Evolutionary conservation across 768 basidiomycete genomes (phyloP).

Genomic region (Termitomyces titanicus): DNA sequence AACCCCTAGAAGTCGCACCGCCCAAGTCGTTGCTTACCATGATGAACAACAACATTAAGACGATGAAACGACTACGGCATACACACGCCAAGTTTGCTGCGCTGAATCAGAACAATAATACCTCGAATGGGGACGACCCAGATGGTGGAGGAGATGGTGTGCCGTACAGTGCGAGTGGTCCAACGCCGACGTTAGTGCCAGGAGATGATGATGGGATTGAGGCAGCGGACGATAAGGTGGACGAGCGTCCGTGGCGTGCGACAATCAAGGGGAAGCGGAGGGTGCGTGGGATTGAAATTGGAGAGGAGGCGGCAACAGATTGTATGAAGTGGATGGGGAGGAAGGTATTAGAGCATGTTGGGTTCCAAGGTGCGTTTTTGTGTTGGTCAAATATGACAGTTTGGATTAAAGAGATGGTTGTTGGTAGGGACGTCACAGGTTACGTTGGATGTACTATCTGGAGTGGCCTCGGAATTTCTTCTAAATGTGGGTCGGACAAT

Average conservation of each 20-base stretch:
- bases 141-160: constrained; percentile 36
- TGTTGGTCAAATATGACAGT: not conserved
- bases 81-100: constrained; percentile 71
- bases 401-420: not conserved
- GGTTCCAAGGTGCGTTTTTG: constrained; percentile 76
- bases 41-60: constrained; percentile 77
- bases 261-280: constrained; percentile 24
- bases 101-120: constrained; percentile 35
- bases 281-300: constrained; percentile 47
- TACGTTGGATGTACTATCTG: constrained; percentile 73
- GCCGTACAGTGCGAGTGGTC: constrained; percentile 22
- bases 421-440: constrained; percentile 64
- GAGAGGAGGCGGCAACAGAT: constrained; percentile 52
- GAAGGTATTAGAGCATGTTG: constrained; percentile 84
- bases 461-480: constrained; percentile 78
- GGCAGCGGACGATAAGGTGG: constrained; percentile 42
- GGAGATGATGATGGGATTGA: constrained; percentile 21
- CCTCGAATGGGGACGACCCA: constrained; percentile 25
- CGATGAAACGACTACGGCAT: constrained; percentile 67
- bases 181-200: constrained; percentile 10
- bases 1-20: not conserved
- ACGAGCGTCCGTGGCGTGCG: constrained; percentile 59
- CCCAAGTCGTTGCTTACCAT: constrained; percentile 53
- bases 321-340: constrained; percentile 70
- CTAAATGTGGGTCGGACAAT: constrained; percentile 86